Evolutionary conservation across 2,329 filamentous ascomycete genomes (phyloP).

Genomic region (Amylocarpus encephaloides): DNA sequence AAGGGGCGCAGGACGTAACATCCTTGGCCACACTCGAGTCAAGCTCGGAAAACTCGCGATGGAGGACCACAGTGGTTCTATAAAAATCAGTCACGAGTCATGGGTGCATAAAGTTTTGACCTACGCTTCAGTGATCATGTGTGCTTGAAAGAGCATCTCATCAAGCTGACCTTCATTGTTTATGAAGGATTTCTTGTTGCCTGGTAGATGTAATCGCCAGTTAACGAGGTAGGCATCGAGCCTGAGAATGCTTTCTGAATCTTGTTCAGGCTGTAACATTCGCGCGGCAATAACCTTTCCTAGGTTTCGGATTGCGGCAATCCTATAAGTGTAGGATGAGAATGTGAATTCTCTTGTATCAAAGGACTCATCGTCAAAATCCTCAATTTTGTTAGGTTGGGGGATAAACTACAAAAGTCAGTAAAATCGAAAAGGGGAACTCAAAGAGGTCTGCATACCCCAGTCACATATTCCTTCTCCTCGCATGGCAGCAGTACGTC

Average conservation of each 20-base stretch:
- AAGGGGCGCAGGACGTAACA: slow-evolving; percentile 42
- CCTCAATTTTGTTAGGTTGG: slow-evolving; percentile 56
- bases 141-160: slow-evolving; percentile 85
- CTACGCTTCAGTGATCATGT: slow-evolving; percentile 60
- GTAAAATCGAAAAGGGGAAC: slow-evolving; percentile 2
- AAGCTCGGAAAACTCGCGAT: slow-evolving; percentile 71
- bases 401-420: slow-evolving; percentile 49
- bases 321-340: slow-evolving; percentile 78
- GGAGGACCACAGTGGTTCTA: slow-evolving; percentile 63
- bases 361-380: slow-evolving; percentile 64
- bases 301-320: slow-evolving; percentile 72
- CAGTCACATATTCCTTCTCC: slow-evolving; percentile 39
- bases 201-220: slow-evolving; percentile 73
- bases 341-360: slow-evolving; percentile 62
- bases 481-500: slow-evolving; percentile 75
- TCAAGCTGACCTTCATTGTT: slow-evolving; percentile 66
- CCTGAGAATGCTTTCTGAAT: slow-evolving; percentile 47
- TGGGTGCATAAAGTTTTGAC: slow-evolving; percentile 4
- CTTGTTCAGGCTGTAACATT: slow-evolving; percentile 40
- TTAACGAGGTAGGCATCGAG: slow-evolving; percentile 54
- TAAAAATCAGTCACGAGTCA: neutral
- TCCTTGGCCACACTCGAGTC: slow-evolving; percentile 34
- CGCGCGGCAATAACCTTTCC: slow-evolving; percentile 62
- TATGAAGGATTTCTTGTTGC: slow-evolving; percentile 61
- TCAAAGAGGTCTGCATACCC: slow-evolving; percentile 7